Percentiles rank a stretch among this genome's conserved stretches.
Conservation (phyloP, 108 stramenopile genomes). For the Schizochytrium sp. region DNA sequence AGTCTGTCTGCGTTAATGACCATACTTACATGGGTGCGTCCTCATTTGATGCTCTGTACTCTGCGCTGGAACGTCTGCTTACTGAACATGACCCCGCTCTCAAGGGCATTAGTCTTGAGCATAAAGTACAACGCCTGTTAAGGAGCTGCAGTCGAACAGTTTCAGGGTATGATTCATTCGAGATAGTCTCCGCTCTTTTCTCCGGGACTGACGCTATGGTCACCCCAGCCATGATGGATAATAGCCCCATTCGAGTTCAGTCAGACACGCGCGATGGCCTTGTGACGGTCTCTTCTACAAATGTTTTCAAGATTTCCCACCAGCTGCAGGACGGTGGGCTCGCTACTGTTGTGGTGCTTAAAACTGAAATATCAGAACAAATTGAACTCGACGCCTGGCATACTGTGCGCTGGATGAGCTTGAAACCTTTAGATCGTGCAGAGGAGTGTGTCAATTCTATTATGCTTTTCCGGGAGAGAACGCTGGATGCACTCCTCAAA, state of each 20-base stretch:
- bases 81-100: not conserved
- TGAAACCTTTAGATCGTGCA: slow-evolving; percentile 33
- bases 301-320: slow-evolving; percentile 29
- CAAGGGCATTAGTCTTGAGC: slow-evolving; percentile 16
- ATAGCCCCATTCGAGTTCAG: slow-evolving; percentile 42
- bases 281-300: slow-evolving; percentile 39
- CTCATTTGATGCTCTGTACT: slow-evolving; percentile 24
- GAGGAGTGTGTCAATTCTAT: slow-evolving; percentile 55
- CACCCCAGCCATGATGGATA: slow-evolving; percentile 58
- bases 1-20: slow-evolving; percentile 38
- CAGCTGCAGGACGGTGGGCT: slow-evolving; percentile 48
- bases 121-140: slow-evolving; percentile 38
- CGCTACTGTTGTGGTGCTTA: slow-evolving; percentile 17
- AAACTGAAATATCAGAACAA: slow-evolving; percentile 31
- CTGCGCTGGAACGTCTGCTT: slow-evolving; percentile 6
- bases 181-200: slow-evolving; percentile 37
- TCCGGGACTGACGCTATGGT: slow-evolving; percentile 14
- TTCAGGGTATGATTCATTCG: slow-evolving; percentile 19
- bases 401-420: slow-evolving; percentile 37
- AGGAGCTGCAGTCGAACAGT: slow-evolving; percentile 51
- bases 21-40: not conserved
- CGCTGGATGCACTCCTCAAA: slow-evolving; percentile 21
- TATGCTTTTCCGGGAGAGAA: slow-evolving; percentile 31
- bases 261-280: not conserved
- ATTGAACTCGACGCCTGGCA: slow-evolving; percentile 25